Evolutionary conservation across 257 asterid species (phyloP).

Genomic region (Osmanthus fragrans): DNA sequence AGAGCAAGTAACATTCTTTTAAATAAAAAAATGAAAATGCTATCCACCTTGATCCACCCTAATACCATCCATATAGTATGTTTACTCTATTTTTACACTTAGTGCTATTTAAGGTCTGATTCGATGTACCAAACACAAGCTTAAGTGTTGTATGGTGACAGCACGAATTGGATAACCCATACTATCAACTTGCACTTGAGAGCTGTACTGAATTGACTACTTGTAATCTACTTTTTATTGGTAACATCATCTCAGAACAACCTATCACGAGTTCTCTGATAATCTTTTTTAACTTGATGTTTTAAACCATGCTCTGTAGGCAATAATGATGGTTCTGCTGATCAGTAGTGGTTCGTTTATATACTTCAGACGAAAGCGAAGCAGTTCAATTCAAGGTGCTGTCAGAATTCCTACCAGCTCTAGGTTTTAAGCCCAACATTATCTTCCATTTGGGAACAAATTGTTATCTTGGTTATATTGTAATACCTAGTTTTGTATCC

Average conservation of each 20-base stretch:
- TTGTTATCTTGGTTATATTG: not conserved
- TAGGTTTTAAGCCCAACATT: conserved; percentile 47
- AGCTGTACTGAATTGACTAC: not conserved
- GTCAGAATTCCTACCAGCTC: conserved; percentile 68
- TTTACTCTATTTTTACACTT: no score
- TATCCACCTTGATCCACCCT: no score
- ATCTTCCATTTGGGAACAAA: not conserved
- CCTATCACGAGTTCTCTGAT: not conserved
- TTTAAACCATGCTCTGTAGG: conserved; percentile 36
- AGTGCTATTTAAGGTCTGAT: no score
- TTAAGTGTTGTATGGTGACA: not conserved
- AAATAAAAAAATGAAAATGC: no score
- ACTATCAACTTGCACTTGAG: not conserved
- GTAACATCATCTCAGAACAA: not conserved
- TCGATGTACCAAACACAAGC: no score
- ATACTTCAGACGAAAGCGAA: conserved; percentile 61
- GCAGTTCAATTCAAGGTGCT: conserved; percentile 52
- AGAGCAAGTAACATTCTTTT: no score
- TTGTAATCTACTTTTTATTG: not conserved
- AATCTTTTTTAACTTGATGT: not conserved
- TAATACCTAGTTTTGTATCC: not conserved
- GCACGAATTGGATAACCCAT: not conserved
- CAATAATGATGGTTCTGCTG: conserved; percentile 63
- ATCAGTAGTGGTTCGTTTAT: conserved; percentile 77
- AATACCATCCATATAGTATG: no score